Base-by-base conservation (phyloP, 441 rosid species). In the Hura crepitans region DNA sequence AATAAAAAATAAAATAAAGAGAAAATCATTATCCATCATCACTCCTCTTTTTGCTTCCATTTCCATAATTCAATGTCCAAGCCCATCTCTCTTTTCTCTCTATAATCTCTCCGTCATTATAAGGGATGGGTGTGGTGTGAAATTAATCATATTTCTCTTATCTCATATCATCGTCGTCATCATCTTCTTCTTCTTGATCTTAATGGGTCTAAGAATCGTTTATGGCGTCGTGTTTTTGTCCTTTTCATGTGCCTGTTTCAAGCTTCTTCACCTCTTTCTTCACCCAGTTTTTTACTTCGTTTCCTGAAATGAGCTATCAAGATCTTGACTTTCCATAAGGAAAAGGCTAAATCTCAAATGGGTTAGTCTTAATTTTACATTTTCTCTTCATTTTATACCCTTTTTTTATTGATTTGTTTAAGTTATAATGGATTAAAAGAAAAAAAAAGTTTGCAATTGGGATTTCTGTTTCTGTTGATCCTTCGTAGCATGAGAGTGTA, bases 231-330 rank as follows among this genome's bases (percentile, higher is more conserved):
- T 81, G 33, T 86, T 84, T 75, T 71, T 83, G 2, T 75, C 83
- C 25, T 74, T 83, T 71, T 84, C 87, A 5, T 84, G 90, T 66
- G 64, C 78, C 71, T 84, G 82, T 85, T 78, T 83, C 88, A 84
- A 70, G 88, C 81, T 84, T 30, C 83, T 86, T 59, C 83, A 81
- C 60, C 80, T 84, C 57, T 45, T 82, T 56, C 88, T 84, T 28
- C 77, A 75, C 56, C 88, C 85, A 4, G 71, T 84, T 72, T 80
- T 86, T 78, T 79, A 72, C 80, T 39, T 80, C 72, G 74, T 81
- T 54, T 62, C 82, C 35, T 82, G 73, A 78, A 23, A 42, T 11
- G 46, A 42, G 13, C 3, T 8, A 12, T 11, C 46, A 42, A 42
- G 46, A 42, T 9, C 0, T 42, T 11, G 2, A 10, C 46, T 9